Percentiles rank a stretch among this genome's conserved stretches.
These are phyloP conservation scores for Diaporthe capsici DNA, from an alignment of 2,329 filamentous ascomycete species.

Conservation along the genomic window DNA sequence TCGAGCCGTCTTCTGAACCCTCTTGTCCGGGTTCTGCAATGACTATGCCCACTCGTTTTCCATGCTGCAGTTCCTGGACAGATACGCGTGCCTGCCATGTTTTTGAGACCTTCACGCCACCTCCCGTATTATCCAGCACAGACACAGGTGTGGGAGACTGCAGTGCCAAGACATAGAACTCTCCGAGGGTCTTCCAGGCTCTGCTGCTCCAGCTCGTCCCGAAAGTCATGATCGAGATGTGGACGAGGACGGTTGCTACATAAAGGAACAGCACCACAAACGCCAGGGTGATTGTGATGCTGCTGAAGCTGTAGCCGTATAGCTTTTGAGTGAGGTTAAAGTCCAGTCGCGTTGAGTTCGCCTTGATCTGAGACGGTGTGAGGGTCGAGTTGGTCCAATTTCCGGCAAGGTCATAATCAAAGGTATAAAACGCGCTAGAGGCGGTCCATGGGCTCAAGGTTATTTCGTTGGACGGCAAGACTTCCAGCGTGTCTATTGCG, in stretches of 20 bases:
- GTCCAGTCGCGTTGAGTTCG: neutral
- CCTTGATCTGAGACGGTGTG: neutral
- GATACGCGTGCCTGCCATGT: neutral
- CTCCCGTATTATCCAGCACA: neutral
- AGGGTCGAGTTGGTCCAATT: neutral
- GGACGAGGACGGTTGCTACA: neutral
- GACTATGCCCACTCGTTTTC: neutral
- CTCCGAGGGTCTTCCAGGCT: neutral
- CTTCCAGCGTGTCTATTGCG: neutral
- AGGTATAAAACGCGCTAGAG: neutral
- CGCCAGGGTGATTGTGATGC: neutral
- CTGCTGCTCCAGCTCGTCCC: neutral
- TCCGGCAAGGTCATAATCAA: fast-evolving
- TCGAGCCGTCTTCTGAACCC: neutral
- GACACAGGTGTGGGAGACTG: neutral
- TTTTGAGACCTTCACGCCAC: neutral
- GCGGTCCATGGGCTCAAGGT: neutral
- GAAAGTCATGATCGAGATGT: neutral
- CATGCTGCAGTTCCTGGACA: neutral
- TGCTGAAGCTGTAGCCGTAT: neutral
- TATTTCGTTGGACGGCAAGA: too few species aligned
- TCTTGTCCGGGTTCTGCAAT: neutral
- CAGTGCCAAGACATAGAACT: neutral
- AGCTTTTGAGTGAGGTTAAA: neutral
- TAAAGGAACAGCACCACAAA: neutral